Base-by-base conservation (phyloP, 2,329 filamentous ascomycete genomes). In the Ophiostoma australiae region DNA sequence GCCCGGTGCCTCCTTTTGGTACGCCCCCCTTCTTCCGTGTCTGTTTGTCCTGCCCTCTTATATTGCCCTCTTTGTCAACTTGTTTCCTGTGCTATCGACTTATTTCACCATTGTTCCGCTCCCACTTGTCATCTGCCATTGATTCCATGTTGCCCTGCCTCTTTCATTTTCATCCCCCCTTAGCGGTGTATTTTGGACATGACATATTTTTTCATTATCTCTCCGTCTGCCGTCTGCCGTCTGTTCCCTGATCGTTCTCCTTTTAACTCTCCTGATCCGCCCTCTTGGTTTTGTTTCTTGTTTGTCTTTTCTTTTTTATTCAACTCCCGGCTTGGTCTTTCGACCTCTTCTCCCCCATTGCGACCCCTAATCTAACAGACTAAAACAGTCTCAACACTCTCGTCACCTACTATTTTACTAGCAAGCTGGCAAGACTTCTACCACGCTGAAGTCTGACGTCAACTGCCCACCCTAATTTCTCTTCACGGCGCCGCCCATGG, bases 401-500 rank as follows among this genome's bases (percentile, higher is more conserved):
- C 23, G 23, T n/a, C 52, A 58, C 8, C 15, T 27, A 11, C 10
- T 27, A 31, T 7, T 7, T 27, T n/a, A 48, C 17, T 17, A 48
- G 44, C 20, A 7, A 48, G 20, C 44, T 48, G 17, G 6, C 44
- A 23, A 0, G 10, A 31, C 8, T 27, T 27, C n/a, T 13, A 31
- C 17, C 4, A n/a, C 17, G 15, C n/a, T 27, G 52, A 31, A n/a
- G 23, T 58, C 17, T n/a, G 23, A 58, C 23, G 23, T 17, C 52
- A 58, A 58, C 52, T 5, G 13, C 10, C 8, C 17, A 11, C 11
- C 27, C 17, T 33, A 10, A 31, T 3, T 31, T 4, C 31, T 15
- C 61, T 65, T 31, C 31, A 63, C 4, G 3, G 27, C 13, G 1
- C 52, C 70, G 35, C 69, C 3, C 69, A 81, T 81, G 79, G 78